Conservation (phyloP, 768 basidiomycete genomes). For the Gymnopilus junonius region DNA sequence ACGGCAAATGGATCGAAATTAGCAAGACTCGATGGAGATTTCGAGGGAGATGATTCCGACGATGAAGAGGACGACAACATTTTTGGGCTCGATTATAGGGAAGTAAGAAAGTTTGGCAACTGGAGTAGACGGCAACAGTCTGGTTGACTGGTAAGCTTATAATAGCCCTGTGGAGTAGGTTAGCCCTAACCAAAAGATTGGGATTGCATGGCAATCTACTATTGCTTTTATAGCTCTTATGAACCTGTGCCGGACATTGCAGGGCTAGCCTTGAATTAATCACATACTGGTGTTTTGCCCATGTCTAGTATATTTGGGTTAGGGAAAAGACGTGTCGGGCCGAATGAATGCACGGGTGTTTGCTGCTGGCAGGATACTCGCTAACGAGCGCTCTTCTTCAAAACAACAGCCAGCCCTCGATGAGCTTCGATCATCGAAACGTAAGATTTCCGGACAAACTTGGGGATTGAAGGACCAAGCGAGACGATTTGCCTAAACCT, state of each 20-base stretch:
- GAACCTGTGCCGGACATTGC: neutral
- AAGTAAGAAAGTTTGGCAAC: neutral
- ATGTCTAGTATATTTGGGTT: conserved; percentile 8
- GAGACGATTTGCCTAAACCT: neutral
- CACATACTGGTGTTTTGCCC: conserved; percentile 5
- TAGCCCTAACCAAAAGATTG: neutral
- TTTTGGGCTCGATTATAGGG: neutral
- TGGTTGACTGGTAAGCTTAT: neutral
- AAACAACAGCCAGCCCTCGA: neutral
- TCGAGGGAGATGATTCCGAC: conserved; percentile 22
- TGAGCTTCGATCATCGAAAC: neutral
- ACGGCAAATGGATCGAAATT: conserved; percentile 36
- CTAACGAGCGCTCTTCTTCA: conserved; percentile 4
- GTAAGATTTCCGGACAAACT: conserved; percentile 6
- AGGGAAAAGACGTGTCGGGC: conserved; percentile 6
- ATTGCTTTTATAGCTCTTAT: conserved; percentile 7
- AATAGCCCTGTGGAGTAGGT: neutral
- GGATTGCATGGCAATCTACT: neutral
- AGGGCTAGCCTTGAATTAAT: conserved; percentile 2
- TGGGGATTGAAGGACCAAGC: neutral
- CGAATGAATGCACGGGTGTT: conserved; percentile 2
- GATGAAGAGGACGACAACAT: conserved; percentile 23
- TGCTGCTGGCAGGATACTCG: conserved; percentile 13
- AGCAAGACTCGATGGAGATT: conserved; percentile 17
- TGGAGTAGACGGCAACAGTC: neutral